Percentiles rank a stretch among this genome's conserved stretches.
Conservation (phyloP, 345 rosid species). For the Barbarea vulgaris region DNA sequence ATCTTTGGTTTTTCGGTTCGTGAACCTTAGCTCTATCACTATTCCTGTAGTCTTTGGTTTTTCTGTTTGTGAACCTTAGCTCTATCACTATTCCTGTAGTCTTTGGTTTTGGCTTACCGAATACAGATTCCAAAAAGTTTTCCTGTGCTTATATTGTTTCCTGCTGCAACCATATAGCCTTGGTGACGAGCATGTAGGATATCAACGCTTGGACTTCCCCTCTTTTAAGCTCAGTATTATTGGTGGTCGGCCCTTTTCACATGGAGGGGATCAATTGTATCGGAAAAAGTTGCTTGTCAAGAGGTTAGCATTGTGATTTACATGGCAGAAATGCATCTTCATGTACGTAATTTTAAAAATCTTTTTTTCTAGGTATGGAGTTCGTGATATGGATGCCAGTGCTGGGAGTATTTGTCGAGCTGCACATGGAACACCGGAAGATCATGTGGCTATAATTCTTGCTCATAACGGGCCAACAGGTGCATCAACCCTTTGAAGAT, state of each 20-base stretch:
- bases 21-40: too few species aligned
- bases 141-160: background rate
- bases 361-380: conserved; percentile 64
- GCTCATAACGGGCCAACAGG: conserved; percentile 93
- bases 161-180: conserved; percentile 55
- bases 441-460: conserved; percentile 72
- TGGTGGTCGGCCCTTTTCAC: conserved; percentile 94
- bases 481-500: conserved; percentile 30
- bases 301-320: conserved; percentile 49
- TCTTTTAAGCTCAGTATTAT: conserved; percentile 65
- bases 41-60: too few species aligned
- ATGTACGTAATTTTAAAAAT: background rate
- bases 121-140: background rate
- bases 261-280: conserved; percentile 64
- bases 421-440: conserved; percentile 66
- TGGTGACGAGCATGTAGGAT: conserved; percentile 79
- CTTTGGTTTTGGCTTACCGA: conserved; percentile 1
- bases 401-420: conserved; percentile 58
- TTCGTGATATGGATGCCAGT: conserved; percentile 70
- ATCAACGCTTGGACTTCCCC: conserved; percentile 70
- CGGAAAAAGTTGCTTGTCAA: conserved; percentile 58
- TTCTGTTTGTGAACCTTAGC: background rate
- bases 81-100: background rate
- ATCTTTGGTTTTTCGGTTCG: too few species aligned
- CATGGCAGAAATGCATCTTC: conserved; percentile 12